These are phyloP conservation scores for Xylaria scruposa DNA, from an alignment of 495 filamentous ascomycete genomes.

Conservation along the genomic window DNA sequence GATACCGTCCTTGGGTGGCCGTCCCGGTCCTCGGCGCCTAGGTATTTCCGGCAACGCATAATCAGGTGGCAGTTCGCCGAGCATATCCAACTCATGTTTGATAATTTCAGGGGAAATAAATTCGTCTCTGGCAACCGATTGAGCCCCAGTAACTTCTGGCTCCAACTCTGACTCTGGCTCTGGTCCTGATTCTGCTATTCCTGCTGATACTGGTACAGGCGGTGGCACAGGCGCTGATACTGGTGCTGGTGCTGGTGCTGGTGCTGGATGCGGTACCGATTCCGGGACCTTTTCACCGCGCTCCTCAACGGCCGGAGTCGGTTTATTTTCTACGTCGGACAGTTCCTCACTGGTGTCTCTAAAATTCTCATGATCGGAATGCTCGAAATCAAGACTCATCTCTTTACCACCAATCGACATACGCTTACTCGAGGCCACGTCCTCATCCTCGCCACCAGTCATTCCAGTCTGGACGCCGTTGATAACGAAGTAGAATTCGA, in stretches of 20 bases:
- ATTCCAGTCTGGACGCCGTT: constrained; percentile 74
- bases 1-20: constrained; percentile 90
- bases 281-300: constrained; percentile 33
- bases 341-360: constrained; percentile 60
- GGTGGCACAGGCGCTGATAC: background rate
- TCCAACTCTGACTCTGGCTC: background rate
- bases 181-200: background rate
- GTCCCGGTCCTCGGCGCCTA: constrained; percentile 81
- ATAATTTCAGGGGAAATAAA: constrained; percentile 44
- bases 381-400: constrained; percentile 72
- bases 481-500: constrained; percentile 74
- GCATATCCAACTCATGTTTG: constrained; percentile 28
- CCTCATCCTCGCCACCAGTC: constrained; percentile 67
- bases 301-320: constrained; percentile 31
- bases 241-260: background rate
- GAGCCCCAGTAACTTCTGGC: constrained; percentile 44
- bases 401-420: constrained; percentile 62
- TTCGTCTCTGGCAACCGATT: constrained; percentile 47
- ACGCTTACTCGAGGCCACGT: constrained; percentile 48
- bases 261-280: background rate
- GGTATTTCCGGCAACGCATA: constrained; percentile 51
- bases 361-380: constrained; percentile 58
- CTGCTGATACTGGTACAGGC: background rate
- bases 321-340: constrained; percentile 41
- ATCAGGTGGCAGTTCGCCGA: constrained; percentile 34